Conservation (phyloP, 1,139 yeast genomes). For the Geotrichum fermentans region DNA sequence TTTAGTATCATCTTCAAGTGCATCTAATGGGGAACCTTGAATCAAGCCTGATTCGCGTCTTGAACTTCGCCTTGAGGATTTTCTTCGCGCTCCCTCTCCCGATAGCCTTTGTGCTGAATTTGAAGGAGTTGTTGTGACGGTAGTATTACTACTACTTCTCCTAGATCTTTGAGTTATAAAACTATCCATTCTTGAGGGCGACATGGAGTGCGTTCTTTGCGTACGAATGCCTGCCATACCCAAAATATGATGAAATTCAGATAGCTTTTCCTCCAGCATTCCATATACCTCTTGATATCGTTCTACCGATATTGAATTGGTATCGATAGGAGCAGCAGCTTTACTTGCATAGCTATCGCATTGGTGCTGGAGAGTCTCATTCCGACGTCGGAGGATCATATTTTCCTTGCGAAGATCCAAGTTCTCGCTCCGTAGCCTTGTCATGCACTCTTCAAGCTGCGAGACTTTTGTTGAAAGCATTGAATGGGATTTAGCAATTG, state of each 20-base stretch:
- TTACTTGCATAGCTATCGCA: neutral
- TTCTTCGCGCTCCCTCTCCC: conserved; percentile 4
- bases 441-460: conserved; percentile 15
- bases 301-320: neutral
- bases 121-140: conserved; percentile 3
- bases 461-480: conserved; percentile 8
- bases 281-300: conserved; percentile 3
- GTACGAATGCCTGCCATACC: neutral
- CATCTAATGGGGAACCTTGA: conserved; percentile 1
- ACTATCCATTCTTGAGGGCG: neutral
- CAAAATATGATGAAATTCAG: conserved; percentile 5
- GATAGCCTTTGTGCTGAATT: neutral
- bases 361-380: conserved; percentile 9
- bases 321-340: neutral
- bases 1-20: neutral
- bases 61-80: neutral
- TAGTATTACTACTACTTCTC: conserved; percentile 6
- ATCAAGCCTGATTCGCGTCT: conserved; percentile 15
- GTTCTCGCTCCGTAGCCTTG: conserved; percentile 18
- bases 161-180: conserved; percentile 4
- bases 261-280: conserved; percentile 7
- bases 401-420: conserved; percentile 19
- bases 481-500: conserved; percentile 15
- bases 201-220: neutral
- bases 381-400: conserved; percentile 9